A percentile compares a stretch with the other conserved stretches of the same genome.
Evolutionary conservation across 2,329 filamentous ascomycete species (phyloP).

Genomic region (Tolypocladium amazonense): DNA sequence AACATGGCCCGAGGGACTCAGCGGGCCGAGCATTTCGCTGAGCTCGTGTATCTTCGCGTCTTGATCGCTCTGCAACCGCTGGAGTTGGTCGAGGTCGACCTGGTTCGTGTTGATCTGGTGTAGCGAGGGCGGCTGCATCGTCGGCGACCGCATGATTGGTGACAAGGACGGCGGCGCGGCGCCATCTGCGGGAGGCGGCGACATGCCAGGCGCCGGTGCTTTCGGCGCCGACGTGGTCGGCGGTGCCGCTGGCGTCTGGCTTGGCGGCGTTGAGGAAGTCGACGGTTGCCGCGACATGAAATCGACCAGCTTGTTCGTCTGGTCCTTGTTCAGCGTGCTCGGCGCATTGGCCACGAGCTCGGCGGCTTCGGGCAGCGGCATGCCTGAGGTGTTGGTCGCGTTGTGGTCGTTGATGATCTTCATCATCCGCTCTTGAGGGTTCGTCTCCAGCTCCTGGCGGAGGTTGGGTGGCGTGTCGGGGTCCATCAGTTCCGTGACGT

Average conservation of each 20-base stretch:
- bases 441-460: slow-evolving; percentile 45
- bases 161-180: slow-evolving; percentile 31
- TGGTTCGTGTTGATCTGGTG: slow-evolving; percentile 58
- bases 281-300: slow-evolving; percentile 42
- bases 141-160: slow-evolving; percentile 34
- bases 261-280: slow-evolving; percentile 11
- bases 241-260: slow-evolving; percentile 6
- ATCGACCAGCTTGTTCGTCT: slow-evolving; percentile 47
- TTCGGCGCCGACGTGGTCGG: not conserved
- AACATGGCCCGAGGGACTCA: slow-evolving; percentile 71
- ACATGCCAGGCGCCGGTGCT: not conserved
- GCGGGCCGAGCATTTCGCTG: slow-evolving; percentile 61
- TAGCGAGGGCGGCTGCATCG: slow-evolving; percentile 38
- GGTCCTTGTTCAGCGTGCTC: slow-evolving; percentile 43
- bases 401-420: slow-evolving; percentile 56
- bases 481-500: slow-evolving; percentile 52
- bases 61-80: slow-evolving; percentile 70
- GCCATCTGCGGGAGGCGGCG: slow-evolving; percentile 11
- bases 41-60: slow-evolving; percentile 67
- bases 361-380: slow-evolving; percentile 41
- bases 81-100: slow-evolving; percentile 67
- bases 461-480: slow-evolving; percentile 40
- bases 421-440: slow-evolving; percentile 53
- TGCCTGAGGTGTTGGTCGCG: slow-evolving; percentile 34
- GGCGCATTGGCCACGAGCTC: slow-evolving; percentile 43